phyloP scores from a whole-genome alignment of 2,329 filamentous ascomycete genomes.

The Whalleya microplaca region DNA sequence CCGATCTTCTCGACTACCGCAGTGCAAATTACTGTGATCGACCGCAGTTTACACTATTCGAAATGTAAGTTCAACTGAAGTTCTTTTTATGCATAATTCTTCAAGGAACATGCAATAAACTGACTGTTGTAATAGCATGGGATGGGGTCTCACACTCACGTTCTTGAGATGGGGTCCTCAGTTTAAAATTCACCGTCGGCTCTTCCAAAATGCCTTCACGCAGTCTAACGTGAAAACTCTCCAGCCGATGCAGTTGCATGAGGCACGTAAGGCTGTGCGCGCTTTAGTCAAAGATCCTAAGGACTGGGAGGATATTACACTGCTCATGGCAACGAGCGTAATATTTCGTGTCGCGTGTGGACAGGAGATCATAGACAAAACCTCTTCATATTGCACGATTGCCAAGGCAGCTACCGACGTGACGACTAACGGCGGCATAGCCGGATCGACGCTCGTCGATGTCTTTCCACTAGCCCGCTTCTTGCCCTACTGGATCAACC shows the following conservation, averaged over 20 bases:
- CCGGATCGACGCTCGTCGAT: conserved; percentile 48
- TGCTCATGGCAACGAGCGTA: conserved; percentile 21
- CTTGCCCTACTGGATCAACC: conserved; percentile 42
- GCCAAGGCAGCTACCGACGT: conserved; percentile 15
- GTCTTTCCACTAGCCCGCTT: conserved; percentile 50
- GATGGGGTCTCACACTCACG: conserved; percentile 33
- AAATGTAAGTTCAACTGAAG: conserved; percentile 16
- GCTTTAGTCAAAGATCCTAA: conserved; percentile 19
- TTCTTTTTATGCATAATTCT: neutral
- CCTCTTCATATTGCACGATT: conserved; percentile 32
- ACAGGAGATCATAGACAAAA: conserved; percentile 26
- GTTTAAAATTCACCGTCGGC: conserved; percentile 23
- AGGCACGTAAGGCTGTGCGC: conserved; percentile 20
- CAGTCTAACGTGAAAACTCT: conserved; percentile 23
- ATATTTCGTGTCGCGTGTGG: conserved; percentile 17
- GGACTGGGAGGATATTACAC: conserved; percentile 10
- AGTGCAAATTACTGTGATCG: conserved; percentile 45
- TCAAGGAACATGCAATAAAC: neutral
- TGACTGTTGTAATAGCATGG: conserved; percentile 18
- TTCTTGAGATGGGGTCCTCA: conserved; percentile 26
- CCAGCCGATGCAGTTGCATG: conserved; percentile 24
- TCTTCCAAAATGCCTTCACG: conserved; percentile 23
- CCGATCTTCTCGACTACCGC: conserved; percentile 45
- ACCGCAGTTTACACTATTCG: conserved; percentile 43
- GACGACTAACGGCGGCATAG: conserved; percentile 24